These are phyloP conservation scores for Aspergillus brunneoviolaceus DNA, from an alignment of 2,329 filamentous ascomycete species.

Conservation along the genomic window DNA sequence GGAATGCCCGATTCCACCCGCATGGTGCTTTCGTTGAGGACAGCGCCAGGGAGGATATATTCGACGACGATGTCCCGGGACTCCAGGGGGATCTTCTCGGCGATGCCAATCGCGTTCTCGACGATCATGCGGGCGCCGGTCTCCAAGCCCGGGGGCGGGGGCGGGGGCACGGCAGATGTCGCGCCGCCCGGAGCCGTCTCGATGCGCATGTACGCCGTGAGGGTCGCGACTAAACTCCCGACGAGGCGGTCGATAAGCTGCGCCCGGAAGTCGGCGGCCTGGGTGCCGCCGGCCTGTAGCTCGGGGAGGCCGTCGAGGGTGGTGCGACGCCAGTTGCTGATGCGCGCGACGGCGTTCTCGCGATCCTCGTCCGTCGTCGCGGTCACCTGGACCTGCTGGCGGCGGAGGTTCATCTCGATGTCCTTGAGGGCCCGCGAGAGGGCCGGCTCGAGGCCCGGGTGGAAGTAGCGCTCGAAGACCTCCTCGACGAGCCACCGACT, in stretches of 20 bases:
- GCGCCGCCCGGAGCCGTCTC: constrained; percentile 72
- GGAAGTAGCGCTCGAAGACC: constrained; percentile 88
- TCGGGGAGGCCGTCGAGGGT: constrained; percentile 87
- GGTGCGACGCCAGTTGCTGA: constrained; percentile 89
- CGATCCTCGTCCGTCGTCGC: constrained; percentile 80
- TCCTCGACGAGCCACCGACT: constrained; percentile 88
- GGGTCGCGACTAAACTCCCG: constrained; percentile 63
- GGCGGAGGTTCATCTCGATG: constrained; percentile 84
- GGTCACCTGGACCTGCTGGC: constrained; percentile 68
- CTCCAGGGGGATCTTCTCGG: constrained; percentile 82
- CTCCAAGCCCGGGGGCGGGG: constrained; percentile 72
- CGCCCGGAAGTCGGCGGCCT: constrained; percentile 65
- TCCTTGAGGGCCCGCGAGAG: constrained; percentile 78
- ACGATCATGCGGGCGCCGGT: constrained; percentile 90
- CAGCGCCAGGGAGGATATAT: constrained; percentile 76
- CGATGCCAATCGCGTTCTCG: constrained; percentile 82
- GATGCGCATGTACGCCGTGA: constrained; percentile 73
- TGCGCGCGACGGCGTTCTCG: constrained; percentile 80
- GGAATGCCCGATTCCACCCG: constrained; percentile 73
- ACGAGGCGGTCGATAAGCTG: constrained; percentile 71
- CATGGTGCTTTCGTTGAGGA: constrained; percentile 73
- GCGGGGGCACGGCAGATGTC: background rate
- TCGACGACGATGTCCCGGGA: constrained; percentile 85
- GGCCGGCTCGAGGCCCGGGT: constrained; percentile 75
- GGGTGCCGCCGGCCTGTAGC: constrained; percentile 57